phyloP scores from a whole-genome alignment of 225 moss, liverwort and hornwort genomes.

The Takakia lepidozioides region DNA sequence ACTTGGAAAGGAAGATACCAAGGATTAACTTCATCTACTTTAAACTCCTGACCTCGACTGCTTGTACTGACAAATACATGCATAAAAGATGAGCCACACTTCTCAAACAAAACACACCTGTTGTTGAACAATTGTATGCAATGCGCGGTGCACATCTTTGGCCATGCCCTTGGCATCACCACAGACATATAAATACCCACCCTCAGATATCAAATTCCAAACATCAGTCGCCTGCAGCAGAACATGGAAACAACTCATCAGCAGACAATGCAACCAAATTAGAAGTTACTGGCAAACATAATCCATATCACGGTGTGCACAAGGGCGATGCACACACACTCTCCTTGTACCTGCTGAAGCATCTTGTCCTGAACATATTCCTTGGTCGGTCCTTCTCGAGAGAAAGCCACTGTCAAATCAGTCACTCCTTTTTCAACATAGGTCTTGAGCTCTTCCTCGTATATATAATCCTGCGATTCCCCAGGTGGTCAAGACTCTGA shows the following conservation, averaged over 20 bases:
- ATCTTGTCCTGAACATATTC: constrained; percentile 93
- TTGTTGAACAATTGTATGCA: constrained; percentile 61
- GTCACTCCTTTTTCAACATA: constrained; percentile 49
- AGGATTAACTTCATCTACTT: too few relatives aligned
- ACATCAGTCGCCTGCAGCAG: constrained; percentile 48
- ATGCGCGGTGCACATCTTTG: constrained; percentile 69
- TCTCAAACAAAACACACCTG: constrained; percentile 20
- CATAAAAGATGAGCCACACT: too few relatives aligned
- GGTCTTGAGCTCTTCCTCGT: constrained; percentile 60
- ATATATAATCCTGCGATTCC: constrained; percentile 84
- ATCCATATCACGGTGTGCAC: too few relatives aligned
- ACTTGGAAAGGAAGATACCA: too few relatives aligned
- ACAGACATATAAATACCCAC: constrained; percentile 84
- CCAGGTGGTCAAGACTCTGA: too few relatives aligned
- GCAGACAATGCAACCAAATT: too few relatives aligned
- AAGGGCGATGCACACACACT: neutral
- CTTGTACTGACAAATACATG: too few relatives aligned
- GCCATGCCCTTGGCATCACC: constrained; percentile 99
- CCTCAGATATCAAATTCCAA: constrained; percentile 44
- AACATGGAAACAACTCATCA: too few relatives aligned
- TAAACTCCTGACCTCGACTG: too few relatives aligned
- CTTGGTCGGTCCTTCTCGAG: constrained; percentile 52
- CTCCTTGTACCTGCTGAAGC: constrained; percentile 30
- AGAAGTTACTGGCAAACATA: too few relatives aligned
- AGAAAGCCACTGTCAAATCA: constrained; percentile 63